These are phyloP conservation scores for Tulasnella sp. DNA, from an alignment of 768 basidiomycete genomes.

Conservation along the genomic window DNA sequence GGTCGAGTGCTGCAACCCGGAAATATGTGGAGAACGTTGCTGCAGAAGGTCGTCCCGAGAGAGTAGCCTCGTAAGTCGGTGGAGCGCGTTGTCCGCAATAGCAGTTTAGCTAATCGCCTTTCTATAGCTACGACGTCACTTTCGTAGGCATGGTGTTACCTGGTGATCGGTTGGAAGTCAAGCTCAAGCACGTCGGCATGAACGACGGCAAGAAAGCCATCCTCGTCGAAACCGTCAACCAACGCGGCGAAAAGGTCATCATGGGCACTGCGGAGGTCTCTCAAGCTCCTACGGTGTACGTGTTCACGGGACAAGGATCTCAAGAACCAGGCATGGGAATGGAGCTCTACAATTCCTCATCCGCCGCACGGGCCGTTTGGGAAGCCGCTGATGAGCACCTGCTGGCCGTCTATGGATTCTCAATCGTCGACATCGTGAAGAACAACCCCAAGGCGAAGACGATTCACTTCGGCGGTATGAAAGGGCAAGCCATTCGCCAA, in stretches of 20 bases:
- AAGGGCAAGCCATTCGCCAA: conserved; percentile 95
- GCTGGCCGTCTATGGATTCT: conserved; percentile 42
- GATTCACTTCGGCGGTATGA: conserved; percentile 98
- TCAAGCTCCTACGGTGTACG: conserved; percentile 61
- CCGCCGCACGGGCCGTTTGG: conserved; percentile 96
- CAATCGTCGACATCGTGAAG: conserved; percentile 94
- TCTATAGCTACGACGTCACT: conserved; percentile 56
- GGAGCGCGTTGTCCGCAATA: conserved; percentile 34
- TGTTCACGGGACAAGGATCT: conserved; percentile 59
- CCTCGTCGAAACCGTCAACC: conserved; percentile 53
- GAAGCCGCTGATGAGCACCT: conserved; percentile 92
- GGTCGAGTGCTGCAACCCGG: conserved; percentile 96
- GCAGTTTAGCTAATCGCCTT: conserved; percentile 43
- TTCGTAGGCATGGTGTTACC: conserved; percentile 53
- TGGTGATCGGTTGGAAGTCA: conserved; percentile 45
- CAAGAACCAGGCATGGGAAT: conserved; percentile 87
- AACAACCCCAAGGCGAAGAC: conserved; percentile 98
- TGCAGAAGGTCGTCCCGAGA: conserved; percentile 86
- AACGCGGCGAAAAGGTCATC: conserved; percentile 84
- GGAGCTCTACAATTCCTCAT: conserved; percentile 91
- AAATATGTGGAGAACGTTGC: conserved; percentile 90
- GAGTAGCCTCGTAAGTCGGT: conserved; percentile 81
- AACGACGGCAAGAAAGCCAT: conserved; percentile 74
- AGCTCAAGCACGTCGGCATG: conserved; percentile 46
- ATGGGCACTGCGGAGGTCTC: conserved; percentile 90